phyloP scores from a whole-genome alignment of 2,329 filamentous ascomycete species.

The Cladophialophora immunda region DNA sequence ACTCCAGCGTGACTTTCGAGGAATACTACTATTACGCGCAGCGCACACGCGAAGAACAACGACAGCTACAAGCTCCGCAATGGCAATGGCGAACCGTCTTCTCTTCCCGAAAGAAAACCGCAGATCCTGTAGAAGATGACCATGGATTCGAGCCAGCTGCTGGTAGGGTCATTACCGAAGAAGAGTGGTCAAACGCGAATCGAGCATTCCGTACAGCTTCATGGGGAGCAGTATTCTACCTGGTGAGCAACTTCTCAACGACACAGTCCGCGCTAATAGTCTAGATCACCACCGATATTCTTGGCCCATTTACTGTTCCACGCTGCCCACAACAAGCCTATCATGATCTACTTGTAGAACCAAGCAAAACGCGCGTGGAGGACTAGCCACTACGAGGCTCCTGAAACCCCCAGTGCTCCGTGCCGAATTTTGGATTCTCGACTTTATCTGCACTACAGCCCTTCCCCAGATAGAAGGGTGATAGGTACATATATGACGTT shows the following conservation, averaged over 20 bases:
- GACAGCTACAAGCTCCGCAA: background rate
- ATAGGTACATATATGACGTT: no score
- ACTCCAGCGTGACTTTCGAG: constrained; percentile 16
- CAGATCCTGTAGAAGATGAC: background rate
- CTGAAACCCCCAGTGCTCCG: no score
- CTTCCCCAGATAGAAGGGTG: no score
- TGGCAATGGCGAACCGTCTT: constrained; percentile 11
- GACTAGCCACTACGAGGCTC: no score
- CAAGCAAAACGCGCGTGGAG: no score
- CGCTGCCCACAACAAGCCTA: no score
- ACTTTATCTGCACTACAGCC: no score
- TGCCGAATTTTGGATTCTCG: no score
- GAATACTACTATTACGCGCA: constrained; percentile 16
- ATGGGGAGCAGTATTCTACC: constrained; percentile 10
- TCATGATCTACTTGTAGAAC: no score
- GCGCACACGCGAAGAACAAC: constrained; percentile 10
- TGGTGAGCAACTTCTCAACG: background rate
- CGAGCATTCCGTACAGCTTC: constrained; percentile 15
- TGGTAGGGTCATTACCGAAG: background rate
- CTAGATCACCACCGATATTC: constrained; percentile 16
- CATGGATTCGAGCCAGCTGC: background rate
- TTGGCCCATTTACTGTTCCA: constrained; percentile 12
- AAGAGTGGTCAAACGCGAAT: constrained; percentile 15
- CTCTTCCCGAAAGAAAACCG: constrained; percentile 1
- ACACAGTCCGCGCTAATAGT: background rate